Percentiles rank a stretch among this genome's conserved stretches.
phyloP scores from a whole-genome alignment of 2,329 filamentous ascomycete genomes.

The Verticillium nubilum region DNA sequence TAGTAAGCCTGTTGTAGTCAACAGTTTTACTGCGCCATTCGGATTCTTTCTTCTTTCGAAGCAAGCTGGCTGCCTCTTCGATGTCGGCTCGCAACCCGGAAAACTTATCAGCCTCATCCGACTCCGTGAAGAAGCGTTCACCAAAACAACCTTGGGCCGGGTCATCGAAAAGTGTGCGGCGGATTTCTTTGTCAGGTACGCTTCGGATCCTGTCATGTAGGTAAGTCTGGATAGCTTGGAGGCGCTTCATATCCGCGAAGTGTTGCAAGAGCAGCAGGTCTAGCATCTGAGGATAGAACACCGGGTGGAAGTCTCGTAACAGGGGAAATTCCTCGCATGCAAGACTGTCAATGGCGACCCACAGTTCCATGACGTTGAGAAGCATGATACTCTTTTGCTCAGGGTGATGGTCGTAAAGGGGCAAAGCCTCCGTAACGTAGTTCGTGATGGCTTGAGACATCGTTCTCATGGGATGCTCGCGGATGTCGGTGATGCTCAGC shows the following conservation, averaged over 20 bases:
- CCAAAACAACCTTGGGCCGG: slow-evolving; percentile 23
- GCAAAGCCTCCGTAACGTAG: slow-evolving; percentile 25
- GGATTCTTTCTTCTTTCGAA: slow-evolving; percentile 21
- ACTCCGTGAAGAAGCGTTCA: slow-evolving; percentile 19
- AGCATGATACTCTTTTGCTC: slow-evolving; percentile 47
- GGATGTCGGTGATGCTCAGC: not conserved
- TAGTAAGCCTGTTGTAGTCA: slow-evolving; percentile 25
- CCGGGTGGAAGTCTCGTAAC: slow-evolving; percentile 44
- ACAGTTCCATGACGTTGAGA: slow-evolving; percentile 50
- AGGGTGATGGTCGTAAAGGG: slow-evolving; percentile 34
- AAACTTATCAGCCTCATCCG: slow-evolving; percentile 9
- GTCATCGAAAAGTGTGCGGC: slow-evolving; percentile 41
- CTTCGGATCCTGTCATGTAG: slow-evolving; percentile 29
- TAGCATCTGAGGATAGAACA: slow-evolving; percentile 42
- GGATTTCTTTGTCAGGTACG: not conserved
- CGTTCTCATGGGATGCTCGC: slow-evolving; percentile 9
- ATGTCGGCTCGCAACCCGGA: slow-evolving; percentile 17
- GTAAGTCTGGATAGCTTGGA: slow-evolving; percentile 30
- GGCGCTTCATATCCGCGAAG: slow-evolving; percentile 39
- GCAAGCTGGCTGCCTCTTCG: slow-evolving; percentile 13
- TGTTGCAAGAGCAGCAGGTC: slow-evolving; percentile 48
- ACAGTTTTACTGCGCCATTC: slow-evolving; percentile 20
- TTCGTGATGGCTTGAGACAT: slow-evolving; percentile 25
- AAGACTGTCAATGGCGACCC: slow-evolving; percentile 49
- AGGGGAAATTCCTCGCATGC: slow-evolving; percentile 37